Conservation (phyloP, 1,139 yeast species). For the Magnusiomyces fungicola region DNA sequence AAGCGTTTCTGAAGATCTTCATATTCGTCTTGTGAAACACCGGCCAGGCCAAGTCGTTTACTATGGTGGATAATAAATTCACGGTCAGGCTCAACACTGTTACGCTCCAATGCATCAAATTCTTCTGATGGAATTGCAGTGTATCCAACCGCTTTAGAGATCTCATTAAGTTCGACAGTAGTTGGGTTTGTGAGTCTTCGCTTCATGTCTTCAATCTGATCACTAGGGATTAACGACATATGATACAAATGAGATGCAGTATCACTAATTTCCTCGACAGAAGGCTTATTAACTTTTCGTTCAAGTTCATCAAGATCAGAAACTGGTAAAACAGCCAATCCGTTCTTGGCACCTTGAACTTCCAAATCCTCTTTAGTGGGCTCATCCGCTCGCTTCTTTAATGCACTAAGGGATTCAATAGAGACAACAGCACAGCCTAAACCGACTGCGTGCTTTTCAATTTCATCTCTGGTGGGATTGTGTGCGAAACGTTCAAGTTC, state of each 20-base stretch:
- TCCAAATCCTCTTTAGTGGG: constrained; percentile 12
- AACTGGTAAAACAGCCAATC: constrained; percentile 35
- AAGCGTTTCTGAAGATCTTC: constrained; percentile 17
- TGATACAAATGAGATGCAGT: constrained; percentile 20
- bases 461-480: constrained; percentile 30
- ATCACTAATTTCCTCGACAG: constrained; percentile 9
- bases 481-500: constrained; percentile 18
- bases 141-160: constrained; percentile 35
- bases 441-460: constrained; percentile 41
- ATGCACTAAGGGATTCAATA: constrained; percentile 7
- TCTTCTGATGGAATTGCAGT: constrained; percentile 35
- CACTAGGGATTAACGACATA: constrained; percentile 32
- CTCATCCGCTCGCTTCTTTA: constrained; percentile 13
- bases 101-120: constrained; percentile 27
- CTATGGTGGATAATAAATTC: constrained; percentile 27
- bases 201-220: constrained; percentile 22
- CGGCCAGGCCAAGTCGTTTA: constrained; percentile 25
- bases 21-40: constrained; percentile 23
- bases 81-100: constrained; percentile 24
- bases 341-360: constrained; percentile 23
- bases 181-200: constrained; percentile 23
- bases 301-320: constrained; percentile 22
- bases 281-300: constrained; percentile 11
- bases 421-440: constrained; percentile 25
- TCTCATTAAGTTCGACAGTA: constrained; percentile 30